These are phyloP conservation scores for Diplodia intermedia DNA, from an alignment of 2,329 filamentous ascomycete species.

Conservation along the genomic window DNA sequence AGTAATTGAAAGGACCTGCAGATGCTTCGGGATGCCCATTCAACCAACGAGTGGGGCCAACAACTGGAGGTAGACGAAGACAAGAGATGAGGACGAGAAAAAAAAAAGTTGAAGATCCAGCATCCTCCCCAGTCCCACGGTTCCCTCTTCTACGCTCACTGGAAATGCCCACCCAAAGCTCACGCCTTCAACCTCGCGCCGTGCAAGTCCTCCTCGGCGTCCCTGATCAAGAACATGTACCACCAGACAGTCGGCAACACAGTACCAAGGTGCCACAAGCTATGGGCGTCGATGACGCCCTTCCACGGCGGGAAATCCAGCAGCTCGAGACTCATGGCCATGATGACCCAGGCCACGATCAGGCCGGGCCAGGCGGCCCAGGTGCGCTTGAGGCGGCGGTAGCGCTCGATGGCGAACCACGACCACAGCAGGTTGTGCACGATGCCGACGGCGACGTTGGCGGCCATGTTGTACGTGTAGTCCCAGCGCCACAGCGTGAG, in stretches of 20 bases:
- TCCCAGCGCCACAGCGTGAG: conserved; percentile 88
- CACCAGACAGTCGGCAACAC: conserved; percentile 86
- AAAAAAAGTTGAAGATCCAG: background rate
- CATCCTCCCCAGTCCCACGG: background rate
- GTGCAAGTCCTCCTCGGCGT: conserved; percentile 82
- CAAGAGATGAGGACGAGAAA: background rate
- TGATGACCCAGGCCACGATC: conserved; percentile 87
- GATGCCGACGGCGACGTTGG: conserved; percentile 83
- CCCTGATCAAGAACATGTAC: conserved; percentile 94
- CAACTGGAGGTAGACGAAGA: background rate
- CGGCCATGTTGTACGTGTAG: conserved; percentile 97
- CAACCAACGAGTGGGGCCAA: background rate
- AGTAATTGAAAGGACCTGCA: background rate
- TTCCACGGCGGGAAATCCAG: conserved; percentile 89
- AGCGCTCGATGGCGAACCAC: conserved; percentile 79
- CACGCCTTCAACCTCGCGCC: conserved; percentile 74
- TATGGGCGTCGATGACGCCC: conserved; percentile 89
- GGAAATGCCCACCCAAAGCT: background rate
- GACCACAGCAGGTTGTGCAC: conserved; percentile 86
- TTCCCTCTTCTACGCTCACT: background rate
- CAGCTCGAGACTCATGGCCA: conserved; percentile 94
- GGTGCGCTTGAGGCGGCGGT: conserved; percentile 70
- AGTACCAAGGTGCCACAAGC: conserved; percentile 93
- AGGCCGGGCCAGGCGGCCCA: conserved; percentile 93
- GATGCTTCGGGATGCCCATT: background rate